These are phyloP conservation scores for Cercospora sp. DNA, from an alignment of 2,329 filamentous ascomycete genomes.

Conservation along the genomic window DNA sequence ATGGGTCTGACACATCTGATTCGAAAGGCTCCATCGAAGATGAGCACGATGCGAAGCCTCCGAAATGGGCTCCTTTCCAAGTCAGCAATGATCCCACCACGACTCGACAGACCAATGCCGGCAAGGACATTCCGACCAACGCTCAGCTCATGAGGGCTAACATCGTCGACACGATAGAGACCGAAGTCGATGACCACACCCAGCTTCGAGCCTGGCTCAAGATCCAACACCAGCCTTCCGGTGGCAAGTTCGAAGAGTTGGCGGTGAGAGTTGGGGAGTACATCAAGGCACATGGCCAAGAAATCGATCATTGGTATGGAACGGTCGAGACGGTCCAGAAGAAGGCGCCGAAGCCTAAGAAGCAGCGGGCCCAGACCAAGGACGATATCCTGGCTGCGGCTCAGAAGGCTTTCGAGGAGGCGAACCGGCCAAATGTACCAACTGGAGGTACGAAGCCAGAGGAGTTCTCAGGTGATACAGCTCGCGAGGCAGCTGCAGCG, in stretches of 20 bases:
- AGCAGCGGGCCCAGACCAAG: neutral
- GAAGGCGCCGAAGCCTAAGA: neutral
- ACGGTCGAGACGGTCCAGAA: neutral
- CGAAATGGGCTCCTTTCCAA: neutral
- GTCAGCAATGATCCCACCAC: neutral
- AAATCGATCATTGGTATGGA: neutral
- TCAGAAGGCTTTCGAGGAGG: slow-evolving; percentile 3
- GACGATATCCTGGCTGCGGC: slow-evolving; percentile 3
- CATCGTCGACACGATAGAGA: neutral
- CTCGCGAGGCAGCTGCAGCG: neutral
- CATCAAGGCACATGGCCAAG: neutral
- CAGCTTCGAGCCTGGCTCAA: slow-evolving; percentile 7
- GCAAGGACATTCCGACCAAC: neutral
- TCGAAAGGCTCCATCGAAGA: neutral
- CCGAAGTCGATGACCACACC: neutral
- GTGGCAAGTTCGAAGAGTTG: neutral
- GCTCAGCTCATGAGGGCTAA: neutral
- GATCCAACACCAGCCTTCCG: neutral
- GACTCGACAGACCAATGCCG: neutral
- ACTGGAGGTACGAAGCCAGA: neutral
- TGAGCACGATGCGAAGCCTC: neutral
- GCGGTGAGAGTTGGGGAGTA: neutral
- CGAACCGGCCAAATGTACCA: neutral
- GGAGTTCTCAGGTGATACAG: neutral
- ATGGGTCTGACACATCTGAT: neutral